Base-by-base conservation (phyloP, 306 rosid species). In the Quillaja saponaria region DNA sequence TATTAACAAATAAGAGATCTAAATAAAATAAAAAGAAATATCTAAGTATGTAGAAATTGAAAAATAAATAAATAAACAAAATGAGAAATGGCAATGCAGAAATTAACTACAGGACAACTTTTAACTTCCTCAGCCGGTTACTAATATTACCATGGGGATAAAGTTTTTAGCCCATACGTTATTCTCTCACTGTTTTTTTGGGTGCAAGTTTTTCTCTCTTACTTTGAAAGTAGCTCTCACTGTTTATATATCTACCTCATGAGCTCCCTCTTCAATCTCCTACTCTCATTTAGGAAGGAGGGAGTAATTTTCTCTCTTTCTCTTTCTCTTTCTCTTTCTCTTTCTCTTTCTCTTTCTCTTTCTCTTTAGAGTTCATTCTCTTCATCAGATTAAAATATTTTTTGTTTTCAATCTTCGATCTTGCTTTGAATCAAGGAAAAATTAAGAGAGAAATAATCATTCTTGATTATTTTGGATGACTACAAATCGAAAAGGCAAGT, bases 1-100 rank as follows among this genome's bases (percentile, higher is more conserved):
- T n/a, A n/a, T n/a, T n/a, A n/a, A n/a, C n/a, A n/a, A n/a, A n/a
- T n/a, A 50, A 21, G 63, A 52, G 63, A 34, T 25, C 38, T 28
- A 54, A 37, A 37, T 46, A 33, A 28, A 51, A 74, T 13, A n/a
- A 45, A 54, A 56, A 53, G 54, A 67, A 35, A 25, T 58, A 67
- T 54, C 60, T 21, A 38, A 67, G n/a, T n/a, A n/a, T 53, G 25
- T 63, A 61, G 67, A 68, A 80, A 68, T 61, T 68, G 76, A 64
- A 68, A 25, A 19, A 7, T 31, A 15, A 39, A 1, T 18, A 6
- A 16, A 19, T 2, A 13, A 13, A 25, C 3, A 54, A 33, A 59
- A n/a, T n/a, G n/a, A n/a, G n/a, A n/a, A n/a, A n/a, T n/a, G n/a
- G n/a, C n/a, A n/a, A n/a, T n/a, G n/a, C n/a, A n/a, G n/a, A n/a